Evolutionary conservation across 163 green algal genomes (phyloP), one percentile per base, ranked within the genome.

Genomic region (Smithsoniella earleae): DNA sequence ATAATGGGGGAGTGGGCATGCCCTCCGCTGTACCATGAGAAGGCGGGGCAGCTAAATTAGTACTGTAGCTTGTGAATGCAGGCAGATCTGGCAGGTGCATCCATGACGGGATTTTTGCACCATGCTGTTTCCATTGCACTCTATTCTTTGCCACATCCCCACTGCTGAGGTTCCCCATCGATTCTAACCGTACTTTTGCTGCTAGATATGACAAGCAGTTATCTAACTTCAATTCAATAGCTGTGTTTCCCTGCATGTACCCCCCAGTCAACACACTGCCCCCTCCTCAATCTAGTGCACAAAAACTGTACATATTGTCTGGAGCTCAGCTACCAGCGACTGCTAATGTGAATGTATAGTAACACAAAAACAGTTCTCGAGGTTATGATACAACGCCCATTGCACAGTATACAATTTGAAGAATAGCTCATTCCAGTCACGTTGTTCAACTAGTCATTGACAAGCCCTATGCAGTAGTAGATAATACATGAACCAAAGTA

Each of bases 161-260:
- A 22, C 22, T 43, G 46, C 63, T n/a, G 3, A 40, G 55, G 45
- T 49, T 66, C 40, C 73, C 36, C 13, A 20, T 45, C 20, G 20
- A 36, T 13, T 66, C 76, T n/a, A 62, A 28, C 62, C 36, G 31
- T 46, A 52, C 20, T 73, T 66, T 36, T 75, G 76, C 66, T 40
- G 62, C 63, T 73, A 93, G 75, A 62, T 82, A 45, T 25, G 79
- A 79, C 66, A 96, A 79, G 81, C 87, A 94, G 27, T 79, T 82
- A 79, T 96, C 90, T 49, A 96, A 79, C n/a, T 86, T 89, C 18
- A 83, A 78, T 85, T 96, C 90, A 31, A 96, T 90, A 45, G 83
- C 86, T 79, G 89, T 95, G 81, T 95, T 95, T 80, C 82, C 85
- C 82, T 95, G 85, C 74, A 97, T 95, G n/a, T n/a, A n/a, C n/a